Evolutionary conservation across 2,329 filamentous ascomycete genomes (phyloP).

Genomic region (Didymella glomerata): DNA sequence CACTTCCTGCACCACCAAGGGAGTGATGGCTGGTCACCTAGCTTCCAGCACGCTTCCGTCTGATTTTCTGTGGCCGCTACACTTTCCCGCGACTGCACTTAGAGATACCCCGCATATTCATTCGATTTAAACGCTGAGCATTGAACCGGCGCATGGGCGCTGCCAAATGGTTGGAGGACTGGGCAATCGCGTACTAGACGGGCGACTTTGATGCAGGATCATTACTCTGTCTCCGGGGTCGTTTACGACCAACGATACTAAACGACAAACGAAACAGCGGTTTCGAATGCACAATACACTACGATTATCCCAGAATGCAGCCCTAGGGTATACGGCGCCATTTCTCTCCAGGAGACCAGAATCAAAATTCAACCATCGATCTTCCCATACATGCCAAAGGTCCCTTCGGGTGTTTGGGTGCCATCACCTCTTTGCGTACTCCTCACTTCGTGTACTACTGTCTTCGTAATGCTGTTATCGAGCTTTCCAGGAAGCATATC

Average conservation of each 20-base stretch:
- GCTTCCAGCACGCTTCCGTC: neutral
- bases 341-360: neutral
- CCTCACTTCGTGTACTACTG: constrained; percentile 34
- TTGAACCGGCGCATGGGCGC: neutral
- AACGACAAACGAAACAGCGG: neutral
- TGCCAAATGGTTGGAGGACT: neutral
- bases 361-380: constrained; percentile 5
- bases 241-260: neutral
- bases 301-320: neutral
- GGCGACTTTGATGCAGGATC: neutral
- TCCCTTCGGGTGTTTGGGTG: constrained; percentile 7
- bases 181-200: neutral
- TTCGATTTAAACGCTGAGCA: constrained; percentile 6
- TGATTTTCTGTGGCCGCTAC: neutral
- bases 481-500: constrained; percentile 27
- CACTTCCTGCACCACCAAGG: constrained; percentile 9
- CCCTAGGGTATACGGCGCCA: neutral
- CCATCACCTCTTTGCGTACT: constrained; percentile 17
- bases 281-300: neutral
- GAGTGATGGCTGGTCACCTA: constrained; percentile 1
- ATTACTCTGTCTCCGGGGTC: neutral
- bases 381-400: constrained; percentile 14
- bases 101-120: constrained; percentile 18
- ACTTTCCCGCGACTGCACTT: neutral
- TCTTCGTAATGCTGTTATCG: constrained; percentile 30